phyloP scores from a whole-genome alignment of 371 early-diverging fungal species.

The Rhizomucor pusillus region DNA sequence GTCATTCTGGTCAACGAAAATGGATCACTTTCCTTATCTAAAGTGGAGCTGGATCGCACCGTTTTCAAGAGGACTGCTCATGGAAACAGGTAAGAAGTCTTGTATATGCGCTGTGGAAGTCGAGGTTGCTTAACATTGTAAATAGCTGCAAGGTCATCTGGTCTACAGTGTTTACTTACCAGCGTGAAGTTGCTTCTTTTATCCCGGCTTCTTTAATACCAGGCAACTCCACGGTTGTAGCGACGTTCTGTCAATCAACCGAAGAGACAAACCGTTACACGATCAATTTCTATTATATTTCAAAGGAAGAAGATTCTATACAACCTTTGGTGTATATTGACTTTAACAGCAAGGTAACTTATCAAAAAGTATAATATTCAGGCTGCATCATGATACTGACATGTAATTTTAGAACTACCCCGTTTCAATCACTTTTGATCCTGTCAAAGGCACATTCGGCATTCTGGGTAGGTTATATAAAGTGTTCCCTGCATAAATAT shows the following conservation, averaged over 20 bases:
- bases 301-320: slow-evolving; percentile 51
- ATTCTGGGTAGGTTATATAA: slow-evolving; percentile 32
- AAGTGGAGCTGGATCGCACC: slow-evolving; percentile 51
- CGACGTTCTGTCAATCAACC: slow-evolving; percentile 25
- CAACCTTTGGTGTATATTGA: slow-evolving; percentile 29
- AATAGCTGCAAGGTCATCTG: slow-evolving; percentile 33
- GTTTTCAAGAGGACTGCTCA: slow-evolving; percentile 22
- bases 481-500: not conserved
- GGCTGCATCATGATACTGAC: not conserved
- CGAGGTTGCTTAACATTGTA: not conserved
- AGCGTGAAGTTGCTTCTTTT: slow-evolving; percentile 37
- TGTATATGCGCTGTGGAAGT: not conserved
- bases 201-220: slow-evolving; percentile 54
- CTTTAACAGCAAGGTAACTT: slow-evolving; percentile 18
- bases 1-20: slow-evolving; percentile 48
- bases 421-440: slow-evolving; percentile 52
- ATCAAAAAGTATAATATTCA: not conserved
- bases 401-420: slow-evolving; percentile 20
- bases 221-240: slow-evolving; percentile 43
- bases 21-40: slow-evolving; percentile 50
- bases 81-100: slow-evolving; percentile 20
- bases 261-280: slow-evolving; percentile 20
- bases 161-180: slow-evolving; percentile 46
- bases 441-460: slow-evolving; percentile 44
- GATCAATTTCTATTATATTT: slow-evolving; percentile 43